Evolutionary conservation across 208 protist species (phyloP), one percentile per base, ranked within the genome.

Genomic region (Leishmania gerbilli): DNA sequence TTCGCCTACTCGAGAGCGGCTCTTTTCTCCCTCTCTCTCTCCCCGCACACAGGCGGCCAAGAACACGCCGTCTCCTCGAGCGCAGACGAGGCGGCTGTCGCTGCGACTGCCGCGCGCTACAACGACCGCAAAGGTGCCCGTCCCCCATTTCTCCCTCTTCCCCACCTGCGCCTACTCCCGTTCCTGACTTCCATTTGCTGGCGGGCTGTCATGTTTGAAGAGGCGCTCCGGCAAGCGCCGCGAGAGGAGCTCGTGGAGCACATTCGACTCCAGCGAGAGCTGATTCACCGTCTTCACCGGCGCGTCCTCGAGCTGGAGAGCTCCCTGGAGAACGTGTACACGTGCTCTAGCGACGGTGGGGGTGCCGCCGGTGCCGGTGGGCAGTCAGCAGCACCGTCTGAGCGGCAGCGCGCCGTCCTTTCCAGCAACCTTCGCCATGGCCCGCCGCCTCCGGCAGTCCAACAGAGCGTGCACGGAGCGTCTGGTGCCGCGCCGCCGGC

Each of bases 171-270:
- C 31, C 7, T 64, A 21, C 42, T 56, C n/a, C 49, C 2, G 31
- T 67, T 49, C 27, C 72, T 6, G 74, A 42, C 19, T 34, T 56
- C 19, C 13, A 8, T 74, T 56, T 51, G 56, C 9, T 49, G 13
- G 8, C 11, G 19, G 49, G 24, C 42, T 15, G 24, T 31, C 34
- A 86, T 83, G 82, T 83, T 87, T 37, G 83, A 92, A 21, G 82
- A 90, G 27, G 75, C 79, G 13, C 65, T 94, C 2, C 74, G 53
- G 31, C 71, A 76, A 42, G 92, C 92, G 17, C 87, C 79, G 13
- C 84, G 89, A 0, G 90, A 91, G 80, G 92, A 95, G 77, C 84
- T 93, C 4, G 71, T 91, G 37, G 83, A 89, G 58, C 90, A 93
- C 80, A 86, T 95, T 65, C 80, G 72, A 34, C 83, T 90, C 0